Conservation (phyloP, 2,329 filamentous ascomycete species). For the Dactylellina cionopaga region DNA sequence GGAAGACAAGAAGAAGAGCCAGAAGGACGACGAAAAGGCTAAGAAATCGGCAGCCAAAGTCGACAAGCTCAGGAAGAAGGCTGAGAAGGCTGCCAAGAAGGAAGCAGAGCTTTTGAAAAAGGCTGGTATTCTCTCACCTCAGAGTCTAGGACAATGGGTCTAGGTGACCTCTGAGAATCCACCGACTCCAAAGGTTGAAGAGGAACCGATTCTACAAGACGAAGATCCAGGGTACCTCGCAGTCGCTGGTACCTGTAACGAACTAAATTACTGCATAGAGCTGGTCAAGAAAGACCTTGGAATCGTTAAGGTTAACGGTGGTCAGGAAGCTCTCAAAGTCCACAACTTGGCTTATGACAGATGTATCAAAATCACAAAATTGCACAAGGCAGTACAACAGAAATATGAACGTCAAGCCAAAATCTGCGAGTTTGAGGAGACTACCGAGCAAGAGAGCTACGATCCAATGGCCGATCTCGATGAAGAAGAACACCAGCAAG, state of each 20-base stretch:
- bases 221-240: not conserved
- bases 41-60: conserved; percentile 10
- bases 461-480: conserved; percentile 19
- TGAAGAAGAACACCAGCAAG: not conserved
- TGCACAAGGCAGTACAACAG: not conserved
- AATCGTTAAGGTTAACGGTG: not conserved
- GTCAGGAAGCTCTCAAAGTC: not conserved
- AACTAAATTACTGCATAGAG: not conserved
- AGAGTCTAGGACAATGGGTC: conserved; percentile 22
- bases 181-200: not conserved
- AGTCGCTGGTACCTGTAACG: not conserved
- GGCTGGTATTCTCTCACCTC: not conserved
- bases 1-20: not conserved
- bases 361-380: not conserved
- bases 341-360: not conserved
- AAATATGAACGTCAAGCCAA: not conserved
- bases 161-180: not conserved
- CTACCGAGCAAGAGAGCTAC: not conserved
- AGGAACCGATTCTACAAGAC: not conserved
- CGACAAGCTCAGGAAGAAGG: too few relatives aligned
- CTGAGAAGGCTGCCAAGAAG: not conserved
- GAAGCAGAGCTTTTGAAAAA: not conserved
- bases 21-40: conserved; percentile 1
- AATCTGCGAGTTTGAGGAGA: not conserved
- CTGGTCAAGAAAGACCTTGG: not conserved